Evolutionary conservation across 1,284 basidiomycete species (phyloP), one percentile per base, ranked within the genome.

Genomic region (Puccinia polysora): DNA sequence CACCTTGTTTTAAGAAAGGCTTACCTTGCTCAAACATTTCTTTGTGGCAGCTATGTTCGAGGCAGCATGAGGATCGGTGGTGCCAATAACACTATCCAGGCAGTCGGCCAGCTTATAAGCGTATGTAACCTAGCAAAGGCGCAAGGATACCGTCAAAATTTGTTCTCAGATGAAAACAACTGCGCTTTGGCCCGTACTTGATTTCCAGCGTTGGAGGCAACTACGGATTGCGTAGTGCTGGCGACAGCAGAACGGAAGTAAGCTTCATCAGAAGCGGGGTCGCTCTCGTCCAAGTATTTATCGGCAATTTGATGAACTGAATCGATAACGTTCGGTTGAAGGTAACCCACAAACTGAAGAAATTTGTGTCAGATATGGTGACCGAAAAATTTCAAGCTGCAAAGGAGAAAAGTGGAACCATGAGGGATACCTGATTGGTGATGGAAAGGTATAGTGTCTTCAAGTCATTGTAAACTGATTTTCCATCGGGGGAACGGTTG

Each of bases 391-490:
- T 25, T 34, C 18, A 8, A 43, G 40, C 40, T 18, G 40, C 40
- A 43, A 52, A 52, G 15, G 20, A 52, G 15, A 8, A 20, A 23
- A 52, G 50, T 10, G 8, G 20, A 52, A 52, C 8, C 8, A 43
- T 8, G 47, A 53, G 36, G 32, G 43, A 18, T 45, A 63, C 69
- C 52, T 71, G 69, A 18, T 71, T 71, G 50, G 59, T 56, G 20
- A 71, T 38, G n/a, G 69, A 63, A 8, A 71, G 45, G 40, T 71
- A 71, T 25, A 71, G 43, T 3, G 69, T 63, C 32, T 64, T 71
- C 38, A 71, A 45, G n/a, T 71, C 69, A 7, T 53, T 64, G 43
- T 71, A 71, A 8, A 63, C 59, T 5, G 69, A 71, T 25, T 64
- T 56, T 28, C 59, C 52, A 12, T 28, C 49, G 15, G 59, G 15